These are phyloP conservation scores for Syncephalis fuscata DNA, from an alignment of 371 early-diverging fungal species.

Conservation along the genomic window DNA sequence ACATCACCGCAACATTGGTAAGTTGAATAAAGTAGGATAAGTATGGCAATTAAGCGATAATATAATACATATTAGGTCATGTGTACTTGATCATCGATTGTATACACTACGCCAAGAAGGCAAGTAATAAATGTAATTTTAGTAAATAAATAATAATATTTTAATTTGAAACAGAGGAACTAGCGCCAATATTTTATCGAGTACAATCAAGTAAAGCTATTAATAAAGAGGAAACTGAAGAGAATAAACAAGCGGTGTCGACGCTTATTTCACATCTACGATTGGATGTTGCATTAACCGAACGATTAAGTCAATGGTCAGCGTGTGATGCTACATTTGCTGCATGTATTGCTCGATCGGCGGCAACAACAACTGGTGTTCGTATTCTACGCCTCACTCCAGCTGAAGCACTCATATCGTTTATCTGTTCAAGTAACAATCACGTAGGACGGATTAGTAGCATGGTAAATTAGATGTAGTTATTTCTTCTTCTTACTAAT, in stretches of 20 bases:
- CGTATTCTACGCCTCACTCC: constrained; percentile 77
- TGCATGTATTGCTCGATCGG: constrained; percentile 18
- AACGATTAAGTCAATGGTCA: constrained; percentile 53
- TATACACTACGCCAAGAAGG: constrained; percentile 13
- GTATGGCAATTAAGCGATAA: constrained; percentile 9
- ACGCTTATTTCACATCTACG: constrained; percentile 58
- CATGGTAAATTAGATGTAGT: constrained; percentile 42
- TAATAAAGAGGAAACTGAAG: constrained; percentile 5
- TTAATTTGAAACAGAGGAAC: background rate
- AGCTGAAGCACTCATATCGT: constrained; percentile 75
- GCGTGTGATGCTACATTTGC: constrained; percentile 44
- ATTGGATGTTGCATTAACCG: constrained; percentile 36
- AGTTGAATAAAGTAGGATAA: constrained; percentile 6
- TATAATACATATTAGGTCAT: constrained; percentile 14
- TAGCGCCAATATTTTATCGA: constrained; percentile 13
- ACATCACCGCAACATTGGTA: constrained; percentile 16
- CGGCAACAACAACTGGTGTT: constrained; percentile 34
- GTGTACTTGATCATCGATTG: constrained; percentile 16
- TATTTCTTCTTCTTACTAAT: constrained; percentile 1
- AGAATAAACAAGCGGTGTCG: constrained; percentile 1
- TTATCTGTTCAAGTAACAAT: constrained; percentile 95
- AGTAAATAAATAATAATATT: background rate
- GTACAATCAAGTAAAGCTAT: constrained; percentile 7
- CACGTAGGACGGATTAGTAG: constrained; percentile 82
- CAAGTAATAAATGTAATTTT: constrained; percentile 3